Base-by-base conservation (phyloP, 495 filamentous ascomycete genomes). In the Tuber melanosporum region DNA sequence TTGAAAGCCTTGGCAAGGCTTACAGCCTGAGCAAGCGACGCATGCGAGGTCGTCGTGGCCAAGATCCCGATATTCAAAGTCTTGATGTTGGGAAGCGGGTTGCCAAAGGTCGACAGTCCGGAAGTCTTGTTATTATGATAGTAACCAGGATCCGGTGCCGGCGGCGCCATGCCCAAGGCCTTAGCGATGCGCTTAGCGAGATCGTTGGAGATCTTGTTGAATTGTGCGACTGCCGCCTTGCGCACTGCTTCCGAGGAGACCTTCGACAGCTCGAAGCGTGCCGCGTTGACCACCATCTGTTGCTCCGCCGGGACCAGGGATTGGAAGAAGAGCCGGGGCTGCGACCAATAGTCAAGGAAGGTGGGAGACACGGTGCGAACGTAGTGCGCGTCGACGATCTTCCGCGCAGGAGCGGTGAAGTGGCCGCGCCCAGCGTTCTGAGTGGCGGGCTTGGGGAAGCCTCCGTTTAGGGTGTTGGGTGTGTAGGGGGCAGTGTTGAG, bases 321-420 rank as follows among this genome's bases (percentile, higher is more conserved):
- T 88, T 93, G 93, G 87, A 88, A 93, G 85, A 94, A 92, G 12
- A 94, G 87, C 3, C 92, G 89, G 0, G 91, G 88, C 81, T 94
- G 92, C 5, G 89, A 89, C 91, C 91, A 95, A 84, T 89, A 89
- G 84, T 94, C 92, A 52, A 88, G 83, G 84, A 94, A 94, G 19
- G 90, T 91, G 0, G 90, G 84, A 66, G 90, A 90, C 19, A 89
- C 84, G 41, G 85, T 86, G 69, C 92, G 90, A 8, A 88, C 85
- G 36, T 92, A 87, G 36, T 83, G 78, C 41, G 90, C 91, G n/a
- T 81, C 84, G 52, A 86, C 84, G 32, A 80, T 83, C 41, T 74
- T 80, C 10, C 91, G 91, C 26, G 82, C 84, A 1, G 92, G 91
- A 0, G 91, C 85, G 9, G 89, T 92, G 87, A 94, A 93, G 87